A percentile compares a stretch with the other conserved stretches of the same genome.
Conservation (phyloP, 768 basidiomycete species). For the Russula sp. region DNA sequence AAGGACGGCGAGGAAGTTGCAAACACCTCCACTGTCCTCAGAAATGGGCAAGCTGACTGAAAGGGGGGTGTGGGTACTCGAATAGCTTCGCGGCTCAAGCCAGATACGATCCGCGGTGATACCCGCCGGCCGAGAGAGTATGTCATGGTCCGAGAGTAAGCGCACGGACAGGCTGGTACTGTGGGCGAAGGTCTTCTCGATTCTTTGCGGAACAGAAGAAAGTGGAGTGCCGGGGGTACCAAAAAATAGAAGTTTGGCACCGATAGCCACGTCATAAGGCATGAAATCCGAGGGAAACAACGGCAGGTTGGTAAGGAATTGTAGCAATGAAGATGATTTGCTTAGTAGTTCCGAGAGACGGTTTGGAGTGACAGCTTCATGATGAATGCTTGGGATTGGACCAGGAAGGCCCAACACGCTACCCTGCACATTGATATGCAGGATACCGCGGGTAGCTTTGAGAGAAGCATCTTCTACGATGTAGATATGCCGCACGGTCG, state of each 20-base stretch:
- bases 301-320: constrained; percentile 38
- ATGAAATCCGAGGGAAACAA: constrained; percentile 29
- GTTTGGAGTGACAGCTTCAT: constrained; percentile 58
- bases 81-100: constrained; percentile 49
- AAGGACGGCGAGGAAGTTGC: constrained; percentile 72
- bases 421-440: constrained; percentile 72
- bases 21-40: constrained; percentile 43
- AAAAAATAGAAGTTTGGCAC: constrained; percentile 59
- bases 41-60: constrained; percentile 57
- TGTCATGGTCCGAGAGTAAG: constrained; percentile 67
- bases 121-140: constrained; percentile 69
- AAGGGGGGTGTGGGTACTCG: constrained; percentile 48
- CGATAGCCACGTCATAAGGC: constrained; percentile 33
- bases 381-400: constrained; percentile 45
- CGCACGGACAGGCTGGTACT: constrained; percentile 54
- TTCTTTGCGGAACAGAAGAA: constrained; percentile 47
- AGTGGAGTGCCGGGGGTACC: constrained; percentile 55
- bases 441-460: constrained; percentile 54
- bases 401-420: constrained; percentile 46
- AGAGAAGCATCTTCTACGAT: constrained; percentile 79
- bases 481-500: constrained; percentile 55
- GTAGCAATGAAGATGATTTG: constrained; percentile 43
- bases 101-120: constrained; percentile 66
- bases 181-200: constrained; percentile 57
- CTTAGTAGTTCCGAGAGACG: constrained; percentile 53